Conservation (phyloP, 148 eudicot species). For the Salicornia ramosissima region DNA sequence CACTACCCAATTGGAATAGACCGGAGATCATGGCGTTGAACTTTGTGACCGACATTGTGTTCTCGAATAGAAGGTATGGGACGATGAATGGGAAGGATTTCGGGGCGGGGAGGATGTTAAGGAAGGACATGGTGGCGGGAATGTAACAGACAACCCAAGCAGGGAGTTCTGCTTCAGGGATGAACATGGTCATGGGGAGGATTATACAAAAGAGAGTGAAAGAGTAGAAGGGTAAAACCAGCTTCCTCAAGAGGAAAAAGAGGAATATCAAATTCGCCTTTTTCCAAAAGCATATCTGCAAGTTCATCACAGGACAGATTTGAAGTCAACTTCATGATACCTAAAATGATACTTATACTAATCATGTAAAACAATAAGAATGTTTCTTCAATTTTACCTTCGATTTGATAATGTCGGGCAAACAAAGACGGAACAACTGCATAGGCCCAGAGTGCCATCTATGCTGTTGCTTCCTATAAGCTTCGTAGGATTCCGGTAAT, state of each 20-base stretch:
- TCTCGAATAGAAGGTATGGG: slow-evolving; percentile 95
- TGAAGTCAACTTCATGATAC: not conserved
- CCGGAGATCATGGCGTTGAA: slow-evolving; percentile 98
- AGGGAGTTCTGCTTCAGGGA: slow-evolving; percentile 91
- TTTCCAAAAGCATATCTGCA: slow-evolving; percentile 90
- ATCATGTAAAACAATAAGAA: not conserved
- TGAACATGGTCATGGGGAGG: slow-evolving; percentile 95
- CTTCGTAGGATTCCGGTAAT: slow-evolving; percentile 95
- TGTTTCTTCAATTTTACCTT: slow-evolving; percentile 45
- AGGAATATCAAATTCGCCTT: slow-evolving; percentile 80
- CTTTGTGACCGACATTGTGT: slow-evolving; percentile 97
- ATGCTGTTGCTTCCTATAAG: slow-evolving; percentile 90
- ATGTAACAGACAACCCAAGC: slow-evolving; percentile 90
- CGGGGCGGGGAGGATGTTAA: slow-evolving; percentile 93
- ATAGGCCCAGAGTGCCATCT: slow-evolving; percentile 99
- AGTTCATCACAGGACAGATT: slow-evolving; percentile 3
- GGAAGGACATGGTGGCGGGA: slow-evolving; percentile 84
- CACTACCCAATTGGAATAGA: slow-evolving; percentile 87
- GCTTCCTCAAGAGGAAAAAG: slow-evolving; percentile 84
- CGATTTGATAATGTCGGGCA: slow-evolving; percentile 68
- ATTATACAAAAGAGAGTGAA: slow-evolving; percentile 94
- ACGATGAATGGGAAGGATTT: slow-evolving; percentile 92
- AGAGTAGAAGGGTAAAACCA: slow-evolving; percentile 89
- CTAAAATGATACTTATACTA: not conserved
- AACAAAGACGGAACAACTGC: slow-evolving; percentile 94